A percentile compares a stretch with the other conserved stretches of the same genome.
Conservation (phyloP, 352 stramenopile species). For the Globisporangium recalcitrans region DNA sequence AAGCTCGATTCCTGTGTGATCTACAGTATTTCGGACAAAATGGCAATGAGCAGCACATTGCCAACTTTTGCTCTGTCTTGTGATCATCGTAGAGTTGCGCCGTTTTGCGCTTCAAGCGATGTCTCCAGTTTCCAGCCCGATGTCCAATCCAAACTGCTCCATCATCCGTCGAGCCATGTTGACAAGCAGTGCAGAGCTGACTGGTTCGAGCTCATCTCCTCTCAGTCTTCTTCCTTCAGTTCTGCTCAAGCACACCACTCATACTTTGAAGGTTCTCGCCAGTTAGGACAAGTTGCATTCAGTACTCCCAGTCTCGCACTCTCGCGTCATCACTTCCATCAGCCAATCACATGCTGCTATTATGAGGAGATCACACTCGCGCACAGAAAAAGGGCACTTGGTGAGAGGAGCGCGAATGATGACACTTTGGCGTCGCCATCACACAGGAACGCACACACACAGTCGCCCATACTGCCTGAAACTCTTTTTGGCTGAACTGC, state of each 20-base stretch:
- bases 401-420: slow-evolving; percentile 1
- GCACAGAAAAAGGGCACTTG: not conserved
- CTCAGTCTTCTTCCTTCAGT: not conserved
- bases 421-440: slow-evolving; percentile 9
- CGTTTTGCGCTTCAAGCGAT: slow-evolving; percentile 5
- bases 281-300: not conserved
- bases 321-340: not conserved
- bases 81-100: too few species aligned
- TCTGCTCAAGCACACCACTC: not conserved
- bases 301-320: too few species aligned
- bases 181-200: not conserved
- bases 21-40: not conserved
- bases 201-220: not conserved
- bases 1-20: not conserved
- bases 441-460: slow-evolving; percentile 3
- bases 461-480: too few species aligned
- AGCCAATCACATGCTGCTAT: slow-evolving; percentile 10
- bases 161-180: not conserved
- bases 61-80: too few species aligned
- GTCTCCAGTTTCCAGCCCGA: not conserved
- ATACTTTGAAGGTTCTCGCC: not conserved
- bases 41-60: not conserved
- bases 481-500: too few species aligned
- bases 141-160: not conserved
- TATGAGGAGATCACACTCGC: not conserved